Conservation (phyloP, 148 eudicot genomes). For the Drosera capensis region DNA sequence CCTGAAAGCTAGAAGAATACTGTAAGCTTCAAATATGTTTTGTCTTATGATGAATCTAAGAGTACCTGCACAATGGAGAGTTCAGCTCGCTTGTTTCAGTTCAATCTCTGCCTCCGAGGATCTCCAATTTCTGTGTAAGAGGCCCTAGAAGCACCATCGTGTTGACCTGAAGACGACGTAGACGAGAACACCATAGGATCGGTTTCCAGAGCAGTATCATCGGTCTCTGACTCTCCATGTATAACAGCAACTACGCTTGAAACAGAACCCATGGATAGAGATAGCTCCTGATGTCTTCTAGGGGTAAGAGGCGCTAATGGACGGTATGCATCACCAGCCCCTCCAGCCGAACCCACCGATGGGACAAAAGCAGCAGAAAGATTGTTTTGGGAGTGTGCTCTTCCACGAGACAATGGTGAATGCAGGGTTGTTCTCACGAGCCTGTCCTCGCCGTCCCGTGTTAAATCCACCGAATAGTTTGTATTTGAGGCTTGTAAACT, state of each 20-base stretch:
- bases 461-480: conserved; percentile 42
- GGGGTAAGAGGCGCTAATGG: conserved; percentile 20
- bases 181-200: conserved; percentile 76
- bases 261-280: conserved; percentile 54
- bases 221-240: conserved; percentile 76
- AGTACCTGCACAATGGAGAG: neutral
- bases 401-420: conserved; percentile 39
- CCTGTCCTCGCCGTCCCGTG: conserved; percentile 21
- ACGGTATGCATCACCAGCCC: conserved; percentile 36
- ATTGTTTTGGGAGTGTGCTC: conserved; percentile 38
- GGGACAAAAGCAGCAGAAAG: conserved; percentile 18
- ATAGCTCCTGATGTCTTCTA: conserved; percentile 34
- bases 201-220: conserved; percentile 77
- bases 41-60: too few species aligned
- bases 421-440: conserved; percentile 27
- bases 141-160: conserved; percentile 48
- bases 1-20: too few species aligned
- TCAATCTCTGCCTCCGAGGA: conserved; percentile 77
- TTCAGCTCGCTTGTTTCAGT: conserved; percentile 15
- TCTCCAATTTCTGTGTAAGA: conserved; percentile 89
- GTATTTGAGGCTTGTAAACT: conserved; percentile 34
- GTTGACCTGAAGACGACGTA: conserved; percentile 66
- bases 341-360: conserved; percentile 23
- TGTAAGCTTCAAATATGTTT: too few species aligned
- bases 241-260: conserved; percentile 87